phyloP scores from a whole-genome alignment of 2,329 filamentous ascomycete genomes.

The Fusarium sacchari region DNA sequence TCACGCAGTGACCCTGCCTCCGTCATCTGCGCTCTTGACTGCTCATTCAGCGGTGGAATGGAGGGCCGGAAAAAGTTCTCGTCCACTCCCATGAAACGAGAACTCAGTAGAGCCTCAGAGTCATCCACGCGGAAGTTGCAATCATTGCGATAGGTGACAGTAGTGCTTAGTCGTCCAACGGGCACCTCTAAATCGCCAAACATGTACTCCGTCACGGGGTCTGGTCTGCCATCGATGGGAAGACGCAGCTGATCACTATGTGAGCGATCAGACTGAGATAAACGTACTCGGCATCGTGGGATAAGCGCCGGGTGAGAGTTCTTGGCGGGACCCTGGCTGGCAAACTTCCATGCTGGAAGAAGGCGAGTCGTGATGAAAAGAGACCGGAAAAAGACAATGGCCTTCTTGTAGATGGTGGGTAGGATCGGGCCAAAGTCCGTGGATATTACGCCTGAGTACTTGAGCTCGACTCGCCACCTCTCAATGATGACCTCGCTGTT shows the following conservation, averaged over 20 bases:
- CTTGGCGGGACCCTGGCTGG: slow-evolving; percentile 76
- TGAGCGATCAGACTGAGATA: slow-evolving; percentile 64
- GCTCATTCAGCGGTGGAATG: slow-evolving; percentile 65
- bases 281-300: slow-evolving; percentile 82
- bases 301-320: slow-evolving; percentile 73
- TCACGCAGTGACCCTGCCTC: slow-evolving; percentile 82
- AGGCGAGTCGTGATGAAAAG: slow-evolving; percentile 85
- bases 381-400: slow-evolving; percentile 92
- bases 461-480: slow-evolving; percentile 88
- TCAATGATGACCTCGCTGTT: slow-evolving; percentile 85
- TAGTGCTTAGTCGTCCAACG: slow-evolving; percentile 82
- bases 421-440: slow-evolving; percentile 70
- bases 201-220: slow-evolving; percentile 74
- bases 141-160: slow-evolving; percentile 85
- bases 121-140: slow-evolving; percentile 93
- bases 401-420: slow-evolving; percentile 95
- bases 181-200: slow-evolving; percentile 89
- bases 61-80: slow-evolving; percentile 88
- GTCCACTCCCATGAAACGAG: slow-evolving; percentile 90
- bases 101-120: slow-evolving; percentile 89
- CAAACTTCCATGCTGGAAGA: slow-evolving; percentile 87
- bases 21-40: slow-evolving; percentile 48
- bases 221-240: slow-evolving; percentile 51
- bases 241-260: slow-evolving; percentile 71
- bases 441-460: slow-evolving; percentile 59